Conservation (phyloP, 129 eudicot genomes). For the Rutidosis leptorrhynchoides region DNA sequence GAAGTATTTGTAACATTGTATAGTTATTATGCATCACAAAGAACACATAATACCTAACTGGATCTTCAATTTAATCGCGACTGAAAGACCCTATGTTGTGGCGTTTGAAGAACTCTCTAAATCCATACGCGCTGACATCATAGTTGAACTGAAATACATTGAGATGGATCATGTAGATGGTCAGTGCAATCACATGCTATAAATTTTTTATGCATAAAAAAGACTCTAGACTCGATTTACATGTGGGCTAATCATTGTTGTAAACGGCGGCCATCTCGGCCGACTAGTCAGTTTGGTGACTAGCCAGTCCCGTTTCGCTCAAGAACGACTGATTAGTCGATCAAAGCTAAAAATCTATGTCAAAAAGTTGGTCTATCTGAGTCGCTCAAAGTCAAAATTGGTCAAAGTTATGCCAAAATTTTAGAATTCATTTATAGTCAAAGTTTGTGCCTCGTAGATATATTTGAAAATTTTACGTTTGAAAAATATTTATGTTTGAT, state of each 20-base stretch:
- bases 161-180: background rate
- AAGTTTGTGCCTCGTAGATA: no score
- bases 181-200: slow-evolving; percentile 11
- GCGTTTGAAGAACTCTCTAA: slow-evolving; percentile 86
- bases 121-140: slow-evolving; percentile 79
- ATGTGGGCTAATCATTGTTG: background rate
- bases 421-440: no score
- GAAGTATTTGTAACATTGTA: slow-evolving; percentile 7
- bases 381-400: no score
- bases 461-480: no score
- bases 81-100: slow-evolving; percentile 47
- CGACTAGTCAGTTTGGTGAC: no score
- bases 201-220: background rate
- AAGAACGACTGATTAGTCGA: no score
- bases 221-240: background rate
- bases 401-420: no score
- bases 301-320: no score
- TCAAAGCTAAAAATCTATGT: no score
- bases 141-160: slow-evolving; percentile 58
- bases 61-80: slow-evolving; percentile 28
- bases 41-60: slow-evolving; percentile 1
- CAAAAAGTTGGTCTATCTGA: no score
- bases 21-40: background rate
- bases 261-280: no score
- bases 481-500: no score